Evolutionary conservation across 1,284 basidiomycete species (phyloP).

Genomic region (Entoloma clypeatum): DNA sequence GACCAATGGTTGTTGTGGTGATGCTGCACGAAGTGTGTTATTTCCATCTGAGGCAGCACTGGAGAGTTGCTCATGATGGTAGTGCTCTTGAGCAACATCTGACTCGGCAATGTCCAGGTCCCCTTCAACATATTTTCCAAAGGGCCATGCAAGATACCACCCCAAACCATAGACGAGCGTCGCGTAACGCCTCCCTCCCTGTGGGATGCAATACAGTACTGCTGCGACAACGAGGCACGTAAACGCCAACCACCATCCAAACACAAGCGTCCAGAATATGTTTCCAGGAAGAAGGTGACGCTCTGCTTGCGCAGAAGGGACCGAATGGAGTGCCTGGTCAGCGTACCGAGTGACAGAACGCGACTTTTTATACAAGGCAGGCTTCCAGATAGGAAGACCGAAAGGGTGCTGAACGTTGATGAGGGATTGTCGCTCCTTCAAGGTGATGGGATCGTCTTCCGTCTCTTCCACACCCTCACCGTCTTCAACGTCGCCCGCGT

Average conservation of each 20-base stretch:
- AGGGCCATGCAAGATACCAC: conserved; percentile 98
- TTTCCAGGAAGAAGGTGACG: conserved; percentile 91
- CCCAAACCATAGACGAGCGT: conserved; percentile 89
- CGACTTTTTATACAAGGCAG: conserved; percentile 97
- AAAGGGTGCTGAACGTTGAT: conserved; percentile 99
- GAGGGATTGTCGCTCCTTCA: conserved; percentile 95
- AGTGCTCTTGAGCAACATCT: conserved; percentile 41
- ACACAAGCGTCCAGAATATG: conserved; percentile 83
- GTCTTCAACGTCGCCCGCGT: conserved; percentile 27
- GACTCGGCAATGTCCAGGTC: conserved; percentile 49
- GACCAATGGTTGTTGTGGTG: conserved; percentile 19
- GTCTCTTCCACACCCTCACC: conserved; percentile 37
- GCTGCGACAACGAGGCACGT: conserved; percentile 67
- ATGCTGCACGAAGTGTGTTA: conserved; percentile 30
- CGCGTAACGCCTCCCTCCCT: conserved; percentile 82
- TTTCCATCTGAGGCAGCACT: conserved; percentile 27
- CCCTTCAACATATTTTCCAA: conserved; percentile 98
- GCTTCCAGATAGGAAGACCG: conserved; percentile 99
- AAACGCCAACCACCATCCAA: conserved; percentile 90
- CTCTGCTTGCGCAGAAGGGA: conserved; percentile 89
- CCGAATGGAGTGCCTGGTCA: conserved; percentile 88
- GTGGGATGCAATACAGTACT: conserved; percentile 71
- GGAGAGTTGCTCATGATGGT: conserved; percentile 26
- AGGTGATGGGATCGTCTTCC: conserved; percentile 88
- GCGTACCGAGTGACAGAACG: conserved; percentile 95